phyloP scores from a whole-genome alignment of 2,329 filamentous ascomycete genomes.

The Fusarium mundagurra region DNA sequence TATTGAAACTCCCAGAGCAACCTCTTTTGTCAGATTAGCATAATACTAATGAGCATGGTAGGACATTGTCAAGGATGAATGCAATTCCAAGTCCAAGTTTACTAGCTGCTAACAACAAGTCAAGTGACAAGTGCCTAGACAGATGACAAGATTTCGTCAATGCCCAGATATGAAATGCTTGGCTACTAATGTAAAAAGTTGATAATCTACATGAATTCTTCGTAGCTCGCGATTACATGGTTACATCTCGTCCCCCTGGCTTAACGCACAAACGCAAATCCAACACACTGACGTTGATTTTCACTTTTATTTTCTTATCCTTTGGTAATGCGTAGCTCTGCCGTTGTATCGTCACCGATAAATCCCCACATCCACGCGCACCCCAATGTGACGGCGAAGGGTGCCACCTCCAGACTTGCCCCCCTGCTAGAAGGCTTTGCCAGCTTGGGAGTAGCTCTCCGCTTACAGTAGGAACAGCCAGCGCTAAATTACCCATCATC shows the following conservation, averaged over 20 bases:
- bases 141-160: slow-evolving; percentile 1
- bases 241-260: background rate
- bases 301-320: background rate
- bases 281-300: background rate
- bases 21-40: background rate
- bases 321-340: background rate
- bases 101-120: background rate
- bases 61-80: background rate
- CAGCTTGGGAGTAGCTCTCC: slow-evolving; percentile 27
- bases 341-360: slow-evolving; percentile 23
- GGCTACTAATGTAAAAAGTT: background rate
- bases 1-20: background rate
- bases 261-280: background rate
- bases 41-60: background rate
- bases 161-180: slow-evolving; percentile 3
- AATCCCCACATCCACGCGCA: slow-evolving; percentile 27
- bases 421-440: slow-evolving; percentile 23
- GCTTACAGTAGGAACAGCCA: slow-evolving; percentile 1
- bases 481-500: slow-evolving; percentile 34
- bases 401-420: slow-evolving; percentile 38
- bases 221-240: background rate
- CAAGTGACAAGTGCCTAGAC: background rate
- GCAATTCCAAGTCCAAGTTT: background rate
- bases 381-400: slow-evolving; percentile 30
- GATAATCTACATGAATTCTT: background rate